A percentile compares a stretch with the other conserved stretches of the same genome.
phyloP scores from a whole-genome alignment of 176 grass and related monocot species.

The Alopecurus myosuroides region DNA sequence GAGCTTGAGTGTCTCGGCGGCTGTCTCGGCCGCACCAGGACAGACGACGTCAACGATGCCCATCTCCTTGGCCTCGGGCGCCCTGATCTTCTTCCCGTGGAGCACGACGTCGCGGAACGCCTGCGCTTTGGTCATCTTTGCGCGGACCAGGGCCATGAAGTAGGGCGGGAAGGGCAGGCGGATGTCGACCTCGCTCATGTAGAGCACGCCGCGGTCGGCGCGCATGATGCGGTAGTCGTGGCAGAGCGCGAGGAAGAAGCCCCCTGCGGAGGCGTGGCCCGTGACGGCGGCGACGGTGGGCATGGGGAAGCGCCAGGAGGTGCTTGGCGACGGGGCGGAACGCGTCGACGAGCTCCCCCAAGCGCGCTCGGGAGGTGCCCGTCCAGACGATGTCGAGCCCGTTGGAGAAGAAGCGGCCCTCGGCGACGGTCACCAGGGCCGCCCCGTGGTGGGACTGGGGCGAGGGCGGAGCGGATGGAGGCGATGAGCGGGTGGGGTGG shows the following conservation, averaged over 20 bases:
- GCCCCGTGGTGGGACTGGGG: constrained; percentile 22
- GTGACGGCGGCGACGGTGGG: constrained; percentile 87
- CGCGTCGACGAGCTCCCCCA: no score
- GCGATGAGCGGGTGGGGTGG: constrained; percentile 42
- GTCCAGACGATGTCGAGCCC: constrained; percentile 73
- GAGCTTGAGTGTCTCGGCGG: constrained; percentile 61
- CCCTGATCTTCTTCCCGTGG: constrained; percentile 43
- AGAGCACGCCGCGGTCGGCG: no score
- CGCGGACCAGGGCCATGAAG: constrained; percentile 48
- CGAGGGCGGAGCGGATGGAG: constrained; percentile 55
- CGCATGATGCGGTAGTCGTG: constrained; percentile 90
- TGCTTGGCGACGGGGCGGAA: no score
- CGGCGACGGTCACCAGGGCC: constrained; percentile 66
- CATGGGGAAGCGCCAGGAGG: constrained; percentile 73
- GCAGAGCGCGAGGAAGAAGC: constrained; percentile 57
- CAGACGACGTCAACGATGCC: constrained; percentile 62
- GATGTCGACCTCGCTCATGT: constrained; percentile 91
- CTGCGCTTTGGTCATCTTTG: constrained; percentile 59
- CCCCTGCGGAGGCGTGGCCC: constrained; percentile 66
- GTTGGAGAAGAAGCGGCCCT: constrained; percentile 97
- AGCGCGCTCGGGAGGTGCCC: no score
- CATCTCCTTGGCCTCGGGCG: constrained; percentile 52
- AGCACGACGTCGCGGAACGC: constrained; percentile 60
- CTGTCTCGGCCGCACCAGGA: constrained; percentile 40
- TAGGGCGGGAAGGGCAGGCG: constrained; percentile 65